These are phyloP conservation scores for Cyamopsis tetragonoloba DNA, from an alignment of 306 rosid genomes.

Conservation along the genomic window DNA sequence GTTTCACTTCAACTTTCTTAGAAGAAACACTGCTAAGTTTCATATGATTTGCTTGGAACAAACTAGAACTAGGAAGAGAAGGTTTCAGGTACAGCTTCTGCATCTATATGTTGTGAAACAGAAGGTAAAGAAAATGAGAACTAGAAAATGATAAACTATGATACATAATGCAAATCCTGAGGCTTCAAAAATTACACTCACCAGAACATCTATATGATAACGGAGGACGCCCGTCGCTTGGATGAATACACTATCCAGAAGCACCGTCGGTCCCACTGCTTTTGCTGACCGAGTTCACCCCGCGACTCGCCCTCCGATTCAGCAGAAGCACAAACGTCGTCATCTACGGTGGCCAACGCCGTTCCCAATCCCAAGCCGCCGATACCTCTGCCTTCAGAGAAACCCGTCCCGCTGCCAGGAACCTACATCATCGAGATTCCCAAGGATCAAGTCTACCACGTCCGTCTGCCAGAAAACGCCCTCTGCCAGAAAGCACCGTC, in stretches of 20 bases:
- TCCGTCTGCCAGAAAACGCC: conserved; percentile 62
- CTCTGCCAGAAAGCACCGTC: conserved; percentile 30
- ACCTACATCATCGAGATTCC: conserved; percentile 65
- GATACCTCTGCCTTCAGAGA: neutral
- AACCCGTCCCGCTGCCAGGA: conserved; percentile 31
- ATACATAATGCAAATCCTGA: no score
- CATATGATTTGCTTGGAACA: conserved; percentile 68
- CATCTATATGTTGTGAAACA: conserved; percentile 46
- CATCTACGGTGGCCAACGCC: no score
- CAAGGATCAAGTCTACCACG: conserved; percentile 66
- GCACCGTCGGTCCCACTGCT: no score
- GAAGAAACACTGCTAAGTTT: conserved; percentile 49
- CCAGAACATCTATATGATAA: no score
- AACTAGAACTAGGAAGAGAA: conserved; percentile 54
- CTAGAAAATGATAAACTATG: no score
- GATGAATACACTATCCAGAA: no score
- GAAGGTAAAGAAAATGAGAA: conserved; percentile 63
- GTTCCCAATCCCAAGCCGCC: no score
- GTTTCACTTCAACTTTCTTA: conserved; percentile 62
- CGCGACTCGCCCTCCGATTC: conserved; percentile 22
- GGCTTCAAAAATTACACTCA: no score
- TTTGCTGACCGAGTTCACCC: conserved; percentile 70
- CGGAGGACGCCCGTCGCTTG: no score
- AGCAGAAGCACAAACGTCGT: neutral
- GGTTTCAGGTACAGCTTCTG: conserved; percentile 34